Conservation (phyloP, 352 stramenopile genomes). For the Globisporangium echinulatum region DNA sequence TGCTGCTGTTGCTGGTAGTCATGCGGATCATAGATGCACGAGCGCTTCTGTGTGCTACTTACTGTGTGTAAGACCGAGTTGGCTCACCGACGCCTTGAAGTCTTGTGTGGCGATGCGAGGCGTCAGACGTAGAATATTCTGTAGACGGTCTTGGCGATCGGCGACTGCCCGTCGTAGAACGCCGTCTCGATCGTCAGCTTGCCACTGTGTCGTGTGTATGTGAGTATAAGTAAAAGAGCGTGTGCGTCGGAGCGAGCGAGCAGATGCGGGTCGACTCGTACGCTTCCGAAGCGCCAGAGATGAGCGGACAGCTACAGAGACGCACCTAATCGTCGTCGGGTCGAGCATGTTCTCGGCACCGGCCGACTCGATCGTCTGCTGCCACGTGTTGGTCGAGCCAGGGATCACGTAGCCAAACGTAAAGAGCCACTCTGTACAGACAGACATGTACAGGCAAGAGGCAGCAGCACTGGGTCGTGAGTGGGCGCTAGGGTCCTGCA, state of each 20-base stretch:
- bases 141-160: conserved; percentile 90
- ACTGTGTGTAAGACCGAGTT: too few relatives aligned
- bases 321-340: conserved; percentile 71
- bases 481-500: too few relatives aligned
- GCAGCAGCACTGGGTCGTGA: too few relatives aligned
- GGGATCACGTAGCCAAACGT: conserved; percentile 95
- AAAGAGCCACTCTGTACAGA: conserved; percentile 86
- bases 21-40: too few relatives aligned
- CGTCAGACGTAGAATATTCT: conserved; percentile 91
- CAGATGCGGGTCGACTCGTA: too few relatives aligned
- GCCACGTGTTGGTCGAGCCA: conserved; percentile 93
- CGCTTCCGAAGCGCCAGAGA: too few relatives aligned
- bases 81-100: too few relatives aligned
- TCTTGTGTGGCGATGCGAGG: not conserved
- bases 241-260: not conserved
- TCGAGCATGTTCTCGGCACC: conserved; percentile 87
- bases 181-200: conserved; percentile 93
- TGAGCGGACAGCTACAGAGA: too few relatives aligned
- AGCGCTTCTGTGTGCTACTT: too few relatives aligned
- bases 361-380: conserved; percentile 92
- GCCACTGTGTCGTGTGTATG: conserved; percentile 33
- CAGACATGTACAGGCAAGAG: too few relatives aligned
- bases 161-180: conserved; percentile 90
- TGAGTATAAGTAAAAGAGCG: not conserved
- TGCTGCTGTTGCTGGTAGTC: too few relatives aligned